These are phyloP conservation scores for Aspergillus proliferans DNA, from an alignment of 2,329 filamentous ascomycete species.

Conservation along the genomic window DNA sequence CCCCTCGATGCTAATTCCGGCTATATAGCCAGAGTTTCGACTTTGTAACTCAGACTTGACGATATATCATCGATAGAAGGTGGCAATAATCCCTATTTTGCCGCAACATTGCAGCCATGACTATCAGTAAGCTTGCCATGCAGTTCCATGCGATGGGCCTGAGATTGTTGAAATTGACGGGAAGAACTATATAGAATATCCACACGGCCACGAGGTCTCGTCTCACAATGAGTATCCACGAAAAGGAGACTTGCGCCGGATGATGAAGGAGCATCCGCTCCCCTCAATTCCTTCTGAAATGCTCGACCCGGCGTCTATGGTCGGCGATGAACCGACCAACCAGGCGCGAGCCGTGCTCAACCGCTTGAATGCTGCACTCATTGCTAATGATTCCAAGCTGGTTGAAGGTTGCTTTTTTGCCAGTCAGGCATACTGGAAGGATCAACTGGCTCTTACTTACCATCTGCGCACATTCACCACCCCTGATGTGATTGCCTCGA, in stretches of 20 bases:
- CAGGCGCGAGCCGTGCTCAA: conserved; percentile 5
- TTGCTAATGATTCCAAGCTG: conserved; percentile 10
- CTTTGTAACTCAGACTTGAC: too few relatives aligned
- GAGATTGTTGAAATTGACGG: too few relatives aligned
- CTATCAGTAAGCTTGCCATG: too few relatives aligned
- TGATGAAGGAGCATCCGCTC: conserved; percentile 20
- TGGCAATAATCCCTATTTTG: too few relatives aligned
- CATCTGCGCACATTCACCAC: conserved; percentile 31
- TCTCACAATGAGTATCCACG: conserved; percentile 8
- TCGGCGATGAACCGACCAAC: conserved; percentile 6
- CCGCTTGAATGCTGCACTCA: conserved; percentile 9
- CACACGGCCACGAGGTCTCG: not conserved
- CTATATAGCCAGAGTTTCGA: too few relatives aligned
- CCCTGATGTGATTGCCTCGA: conserved; percentile 16
- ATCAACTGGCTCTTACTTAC: conserved; percentile 32
- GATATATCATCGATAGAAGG: too few relatives aligned
- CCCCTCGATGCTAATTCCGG: too few relatives aligned
- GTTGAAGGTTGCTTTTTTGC: conserved; percentile 25
- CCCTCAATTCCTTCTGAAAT: conserved; percentile 12
- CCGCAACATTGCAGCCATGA: too few relatives aligned
- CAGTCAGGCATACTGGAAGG: conserved; percentile 33
- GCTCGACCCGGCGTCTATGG: conserved; percentile 8
- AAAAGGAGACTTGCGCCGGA: conserved; percentile 15
- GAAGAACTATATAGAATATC: too few relatives aligned
- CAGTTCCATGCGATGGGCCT: too few relatives aligned